Conservation (phyloP, 2,329 filamentous ascomycete species). For the Colletotrichum cereale region DNA sequence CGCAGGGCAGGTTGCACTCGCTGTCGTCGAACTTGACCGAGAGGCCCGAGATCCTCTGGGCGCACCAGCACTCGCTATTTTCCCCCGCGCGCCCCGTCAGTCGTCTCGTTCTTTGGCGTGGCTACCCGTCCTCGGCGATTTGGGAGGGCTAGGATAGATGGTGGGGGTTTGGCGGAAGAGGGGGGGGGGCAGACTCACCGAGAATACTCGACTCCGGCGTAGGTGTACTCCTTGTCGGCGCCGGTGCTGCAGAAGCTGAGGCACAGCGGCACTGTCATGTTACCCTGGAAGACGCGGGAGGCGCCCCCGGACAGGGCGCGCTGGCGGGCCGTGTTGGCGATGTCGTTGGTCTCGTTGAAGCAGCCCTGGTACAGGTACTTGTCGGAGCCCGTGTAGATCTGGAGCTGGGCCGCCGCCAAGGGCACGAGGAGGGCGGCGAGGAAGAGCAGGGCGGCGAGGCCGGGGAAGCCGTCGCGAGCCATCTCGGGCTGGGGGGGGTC, state of each 20-base stretch:
- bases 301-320: slow-evolving; percentile 60
- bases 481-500: background rate
- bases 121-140: background rate
- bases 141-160: background rate
- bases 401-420: slow-evolving; percentile 43
- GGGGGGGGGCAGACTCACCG: slow-evolving; percentile 48
- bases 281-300: slow-evolving; percentile 54
- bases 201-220: slow-evolving; percentile 68
- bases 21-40: slow-evolving; percentile 60
- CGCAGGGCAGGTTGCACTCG: slow-evolving; percentile 65
- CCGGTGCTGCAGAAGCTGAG: slow-evolving; percentile 62
- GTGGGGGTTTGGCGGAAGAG: too few relatives aligned
- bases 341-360: slow-evolving; percentile 68
- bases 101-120: background rate
- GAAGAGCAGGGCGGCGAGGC: slow-evolving; percentile 33
- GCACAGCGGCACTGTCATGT: slow-evolving; percentile 66
- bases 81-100: slow-evolving; percentile 6
- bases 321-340: slow-evolving; percentile 54
- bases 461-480: slow-evolving; percentile 14
- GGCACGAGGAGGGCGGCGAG: slow-evolving; percentile 33
- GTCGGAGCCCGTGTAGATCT: slow-evolving; percentile 51
- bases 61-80: slow-evolving; percentile 71
- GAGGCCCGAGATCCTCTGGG: slow-evolving; percentile 60
- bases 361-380: slow-evolving; percentile 68
- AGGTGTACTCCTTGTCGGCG: slow-evolving; percentile 55